Conservation (phyloP, 2,329 filamentous ascomycete genomes). For the Trichoderma hamatum region DNA sequence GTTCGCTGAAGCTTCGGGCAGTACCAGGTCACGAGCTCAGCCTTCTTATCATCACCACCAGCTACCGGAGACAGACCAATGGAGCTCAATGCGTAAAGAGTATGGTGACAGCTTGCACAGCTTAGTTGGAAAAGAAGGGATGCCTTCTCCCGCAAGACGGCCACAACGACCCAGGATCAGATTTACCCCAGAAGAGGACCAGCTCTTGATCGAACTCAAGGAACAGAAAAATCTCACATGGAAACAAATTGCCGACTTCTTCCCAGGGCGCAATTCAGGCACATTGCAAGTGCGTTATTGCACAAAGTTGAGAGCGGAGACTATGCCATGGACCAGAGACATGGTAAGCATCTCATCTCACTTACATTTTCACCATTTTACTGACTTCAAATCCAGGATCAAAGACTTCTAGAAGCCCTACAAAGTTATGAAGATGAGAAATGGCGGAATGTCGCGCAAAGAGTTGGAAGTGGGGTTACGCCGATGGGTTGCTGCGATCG, state of each 20-base stretch:
- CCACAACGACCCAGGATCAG: constrained; percentile 89
- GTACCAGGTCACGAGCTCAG: constrained; percentile 43
- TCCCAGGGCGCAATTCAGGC: constrained; percentile 85
- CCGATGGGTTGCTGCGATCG: constrained; percentile 85
- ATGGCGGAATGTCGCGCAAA: constrained; percentile 89
- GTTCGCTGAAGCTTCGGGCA: constrained; percentile 45
- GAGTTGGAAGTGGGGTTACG: constrained; percentile 88
- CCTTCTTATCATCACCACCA: constrained; percentile 80
- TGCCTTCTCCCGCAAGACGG: constrained; percentile 79
- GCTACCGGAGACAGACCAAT: constrained; percentile 71
- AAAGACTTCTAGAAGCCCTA: constrained; percentile 74
- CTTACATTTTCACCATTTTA: rapidly evolving
- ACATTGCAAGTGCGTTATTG: constrained; percentile 94
- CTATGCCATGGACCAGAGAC: constrained; percentile 89
- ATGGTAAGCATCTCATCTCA: constrained; percentile 64
- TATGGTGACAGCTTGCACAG: constrained; percentile 68
- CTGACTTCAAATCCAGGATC: constrained; percentile 58
- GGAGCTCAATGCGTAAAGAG: constrained; percentile 67
- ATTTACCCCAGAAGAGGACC: constrained; percentile 91
- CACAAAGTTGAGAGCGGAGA: constrained; percentile 92
- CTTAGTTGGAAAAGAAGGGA: constrained; percentile 82
- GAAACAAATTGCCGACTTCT: constrained; percentile 98
- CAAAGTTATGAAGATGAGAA: constrained; percentile 89
- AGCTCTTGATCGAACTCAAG: constrained; percentile 84
- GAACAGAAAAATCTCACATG: constrained; percentile 94